A percentile compares a stretch with the other conserved stretches of the same genome.
phyloP scores from a whole-genome alignment of 75 land plant genomes.

The Picea glauca region DNA sequence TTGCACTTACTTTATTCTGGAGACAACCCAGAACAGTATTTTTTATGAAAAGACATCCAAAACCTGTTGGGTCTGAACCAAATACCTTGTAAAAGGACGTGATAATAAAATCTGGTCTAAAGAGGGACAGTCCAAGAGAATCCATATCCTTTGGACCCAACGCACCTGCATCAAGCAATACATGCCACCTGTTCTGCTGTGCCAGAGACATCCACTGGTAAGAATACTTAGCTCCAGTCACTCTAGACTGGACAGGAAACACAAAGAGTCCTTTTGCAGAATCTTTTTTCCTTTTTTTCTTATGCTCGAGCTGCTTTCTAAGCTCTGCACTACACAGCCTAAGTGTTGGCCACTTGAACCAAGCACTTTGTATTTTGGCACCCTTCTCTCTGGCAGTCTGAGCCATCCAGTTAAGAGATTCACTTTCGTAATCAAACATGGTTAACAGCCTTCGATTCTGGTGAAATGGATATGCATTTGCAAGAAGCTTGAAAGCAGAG shows the following conservation, averaged over 20 bases:
- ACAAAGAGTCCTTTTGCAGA: conserved; percentile 73
- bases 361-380: conserved; percentile 51
- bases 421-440: conserved; percentile 79
- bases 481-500: conserved; percentile 79
- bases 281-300: conserved; percentile 47
- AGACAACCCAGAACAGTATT: conserved; percentile 49
- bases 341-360: conserved; percentile 82
- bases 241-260: conserved; percentile 83
- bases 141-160: conserved; percentile 94
- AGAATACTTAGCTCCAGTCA: conserved; percentile 84
- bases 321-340: conserved; percentile 54
- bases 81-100: conserved; percentile 90
- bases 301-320: conserved; percentile 46
- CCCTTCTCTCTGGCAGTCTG: conserved; percentile 68
- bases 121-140: conserved; percentile 79
- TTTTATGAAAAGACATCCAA: conserved; percentile 86
- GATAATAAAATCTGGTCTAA: conserved; percentile 88
- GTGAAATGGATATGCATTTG: conserved; percentile 83
- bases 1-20: conserved; percentile 35
- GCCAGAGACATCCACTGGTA: conserved; percentile 92
- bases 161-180: conserved; percentile 87
- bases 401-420: conserved; percentile 64
- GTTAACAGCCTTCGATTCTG: conserved; percentile 57
- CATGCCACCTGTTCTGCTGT: conserved; percentile 92
- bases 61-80: conserved; percentile 90